Base-by-base conservation (phyloP, 2,329 filamentous ascomycete genomes). In the Aciculosporium take region DNA sequence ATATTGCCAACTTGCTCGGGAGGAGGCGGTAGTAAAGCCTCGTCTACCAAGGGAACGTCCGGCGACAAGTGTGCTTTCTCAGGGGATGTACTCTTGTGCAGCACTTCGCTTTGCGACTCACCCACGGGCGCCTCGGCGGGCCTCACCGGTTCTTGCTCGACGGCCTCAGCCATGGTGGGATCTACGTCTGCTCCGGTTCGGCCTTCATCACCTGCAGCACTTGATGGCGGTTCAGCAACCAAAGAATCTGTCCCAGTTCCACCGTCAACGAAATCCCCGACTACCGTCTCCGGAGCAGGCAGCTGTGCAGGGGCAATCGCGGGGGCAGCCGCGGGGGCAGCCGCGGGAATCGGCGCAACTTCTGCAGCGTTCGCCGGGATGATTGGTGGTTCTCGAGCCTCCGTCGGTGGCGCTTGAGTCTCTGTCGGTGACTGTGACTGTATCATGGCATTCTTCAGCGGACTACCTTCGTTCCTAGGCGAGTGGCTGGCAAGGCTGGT, bases 381-480 rank as follows among this genome's bases (percentile, higher is more conserved):
- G 2, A 15, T 13, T 7, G 47, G 38, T 20, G 46, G 32, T 7
- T 45, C 25, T 18, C 33, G 34, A 10, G 59, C 51, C 17, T 66
- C 62, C 1, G 62, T 64, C 0, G 69, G 67, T 20, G 46, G 32
- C 8, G 45, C 25, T 18, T 37, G 34, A 10, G 59, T 51, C 17
- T 66, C 62, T 1, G 62, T 64, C 0, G 69, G 67, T 8, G 69
- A 71, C 7, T 59, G 61, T n/a, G 69, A 70, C 8, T 59, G 62
- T 13, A 69, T 45, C 23, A 68, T 56, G 28, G 72, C 67, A 37
- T 72, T 69, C 55, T 72, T 72, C 17, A 74, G 53, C 1, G 70
- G 70, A 40, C 70, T 74, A 3, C 69, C 70, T 46, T 71, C 69
- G 3, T 62, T 49, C 46, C 51, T 61, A 1, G 61, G 58, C 3